phyloP scores from a whole-genome alignment of 129 eudicot species.

The Flaveria linearis region DNA sequence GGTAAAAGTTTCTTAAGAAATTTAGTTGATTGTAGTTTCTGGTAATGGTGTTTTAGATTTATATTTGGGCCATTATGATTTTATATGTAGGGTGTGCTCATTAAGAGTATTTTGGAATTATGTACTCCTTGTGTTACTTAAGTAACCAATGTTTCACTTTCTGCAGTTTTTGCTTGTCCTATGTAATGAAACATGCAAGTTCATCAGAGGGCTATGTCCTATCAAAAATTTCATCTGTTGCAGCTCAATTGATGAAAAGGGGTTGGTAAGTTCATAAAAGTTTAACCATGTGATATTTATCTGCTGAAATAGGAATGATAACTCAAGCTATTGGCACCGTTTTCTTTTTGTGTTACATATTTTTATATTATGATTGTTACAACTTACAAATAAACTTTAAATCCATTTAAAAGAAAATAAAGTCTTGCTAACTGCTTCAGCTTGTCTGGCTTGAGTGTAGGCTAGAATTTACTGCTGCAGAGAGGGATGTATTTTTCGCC shows the following conservation, averaged over 20 bases:
- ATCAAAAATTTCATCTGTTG: constrained; percentile 88
- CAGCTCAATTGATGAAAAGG: constrained; percentile 95
- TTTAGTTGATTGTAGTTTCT: constrained; percentile 1
- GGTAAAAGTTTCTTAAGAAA: not conserved
- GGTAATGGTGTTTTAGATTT: constrained; percentile 4
- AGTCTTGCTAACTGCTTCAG: constrained; percentile 33
- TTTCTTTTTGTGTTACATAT: constrained; percentile 5
- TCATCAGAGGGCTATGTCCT: constrained; percentile 89
- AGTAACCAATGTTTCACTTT: constrained; percentile 22
- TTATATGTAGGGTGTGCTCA: not conserved
- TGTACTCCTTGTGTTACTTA: constrained; percentile 26
- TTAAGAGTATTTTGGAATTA: constrained; percentile 9
- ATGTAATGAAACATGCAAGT: constrained; percentile 79
- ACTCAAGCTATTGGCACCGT: constrained; percentile 8
- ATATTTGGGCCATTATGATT: constrained; percentile 17
- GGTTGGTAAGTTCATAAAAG: constrained; percentile 71
- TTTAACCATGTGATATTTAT: constrained; percentile 1
- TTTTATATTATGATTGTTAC: not conserved
- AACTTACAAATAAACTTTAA: constrained; percentile 1
- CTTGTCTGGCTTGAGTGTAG: constrained; percentile 45
- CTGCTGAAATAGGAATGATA: constrained; percentile 2
- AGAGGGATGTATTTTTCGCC: constrained; percentile 67
- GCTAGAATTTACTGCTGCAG: constrained; percentile 81
- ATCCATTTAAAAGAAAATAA: constrained; percentile 27
- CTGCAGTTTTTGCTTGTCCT: constrained; percentile 80